A percentile compares a stretch with the other conserved stretches of the same genome.
phyloP scores from a whole-genome alignment of 2,329 filamentous ascomycete genomes.

The Aspergillus vadensis region DNA sequence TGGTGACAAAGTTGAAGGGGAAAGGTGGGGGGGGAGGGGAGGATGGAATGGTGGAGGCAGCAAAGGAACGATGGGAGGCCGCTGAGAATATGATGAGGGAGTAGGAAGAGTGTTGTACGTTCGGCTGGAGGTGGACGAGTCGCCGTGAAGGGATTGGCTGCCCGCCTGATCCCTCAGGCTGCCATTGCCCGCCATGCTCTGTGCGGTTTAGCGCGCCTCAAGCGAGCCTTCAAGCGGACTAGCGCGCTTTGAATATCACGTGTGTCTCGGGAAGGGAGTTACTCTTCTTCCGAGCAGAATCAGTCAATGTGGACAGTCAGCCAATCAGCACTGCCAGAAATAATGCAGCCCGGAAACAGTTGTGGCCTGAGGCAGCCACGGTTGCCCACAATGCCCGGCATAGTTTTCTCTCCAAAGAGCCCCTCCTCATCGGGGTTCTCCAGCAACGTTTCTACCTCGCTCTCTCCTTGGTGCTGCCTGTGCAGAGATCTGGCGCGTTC shows the following conservation, averaged over 20 bases:
- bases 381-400: constrained; percentile 29
- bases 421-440: constrained; percentile 24
- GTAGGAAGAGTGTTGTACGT: constrained; percentile 38
- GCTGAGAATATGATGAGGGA: constrained; percentile 36
- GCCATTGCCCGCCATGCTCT: constrained; percentile 13
- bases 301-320: neutral
- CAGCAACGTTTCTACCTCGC: constrained; percentile 18
- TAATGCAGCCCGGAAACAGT: constrained; percentile 17
- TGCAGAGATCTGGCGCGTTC: constrained; percentile 19
- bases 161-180: constrained; percentile 35
- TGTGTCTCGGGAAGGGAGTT: constrained; percentile 10
- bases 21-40: constrained; percentile 21
- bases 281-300: constrained; percentile 16
- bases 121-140: constrained; percentile 31
- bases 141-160: constrained; percentile 29
- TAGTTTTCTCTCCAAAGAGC: constrained; percentile 27
- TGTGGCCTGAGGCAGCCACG: constrained; percentile 21
- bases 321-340: constrained; percentile 25
- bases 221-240: constrained; percentile 28
- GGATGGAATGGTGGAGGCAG: constrained; percentile 34
- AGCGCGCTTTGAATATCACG: constrained; percentile 19
- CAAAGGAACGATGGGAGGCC: constrained; percentile 35
- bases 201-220: constrained; percentile 18
- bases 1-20: constrained; percentile 31
- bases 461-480: constrained; percentile 20